Evolutionary conservation across 176 grass and related monocot species (phyloP).

Genomic region (Musa schizocarpa): DNA sequence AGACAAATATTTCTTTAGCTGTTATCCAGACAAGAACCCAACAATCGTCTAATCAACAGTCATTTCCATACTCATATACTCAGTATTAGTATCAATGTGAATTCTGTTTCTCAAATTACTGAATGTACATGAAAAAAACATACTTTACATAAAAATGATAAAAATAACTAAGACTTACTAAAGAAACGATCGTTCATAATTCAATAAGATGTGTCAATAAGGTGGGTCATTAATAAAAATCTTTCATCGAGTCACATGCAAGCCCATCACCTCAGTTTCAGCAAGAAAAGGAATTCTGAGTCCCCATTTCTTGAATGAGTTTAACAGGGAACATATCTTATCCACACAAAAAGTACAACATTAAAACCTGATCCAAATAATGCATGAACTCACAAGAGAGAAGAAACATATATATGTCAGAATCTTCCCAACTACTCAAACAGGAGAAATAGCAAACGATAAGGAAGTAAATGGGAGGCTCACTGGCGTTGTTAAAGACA

Average conservation of each 20-base stretch:
- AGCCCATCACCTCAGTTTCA: too few relatives aligned
- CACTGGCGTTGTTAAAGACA: neutral
- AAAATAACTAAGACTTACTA: too few relatives aligned
- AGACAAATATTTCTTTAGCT: neutral
- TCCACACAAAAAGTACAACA: neutral
- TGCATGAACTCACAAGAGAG: neutral
- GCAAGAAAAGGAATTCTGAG: too few relatives aligned
- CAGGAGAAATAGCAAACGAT: neutral
- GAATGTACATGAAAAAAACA: neutral
- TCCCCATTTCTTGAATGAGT: neutral
- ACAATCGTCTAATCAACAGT: neutral
- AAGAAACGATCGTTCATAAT: too few relatives aligned
- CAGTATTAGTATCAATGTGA: too few relatives aligned
- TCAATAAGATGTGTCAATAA: too few relatives aligned
- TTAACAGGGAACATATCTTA: neutral
- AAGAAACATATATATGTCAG: neutral
- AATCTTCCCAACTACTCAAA: neutral
- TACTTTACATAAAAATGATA: too few relatives aligned
- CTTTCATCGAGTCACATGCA: neutral
- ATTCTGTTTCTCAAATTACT: neutral
- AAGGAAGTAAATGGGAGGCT: neutral
- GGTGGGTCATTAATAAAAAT: neutral
- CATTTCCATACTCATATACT: neutral
- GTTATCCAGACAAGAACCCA: neutral
- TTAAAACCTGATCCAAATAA: neutral